phyloP scores from a whole-genome alignment of 495 filamentous ascomycete genomes.

The Pseudevernia furfuracea region DNA sequence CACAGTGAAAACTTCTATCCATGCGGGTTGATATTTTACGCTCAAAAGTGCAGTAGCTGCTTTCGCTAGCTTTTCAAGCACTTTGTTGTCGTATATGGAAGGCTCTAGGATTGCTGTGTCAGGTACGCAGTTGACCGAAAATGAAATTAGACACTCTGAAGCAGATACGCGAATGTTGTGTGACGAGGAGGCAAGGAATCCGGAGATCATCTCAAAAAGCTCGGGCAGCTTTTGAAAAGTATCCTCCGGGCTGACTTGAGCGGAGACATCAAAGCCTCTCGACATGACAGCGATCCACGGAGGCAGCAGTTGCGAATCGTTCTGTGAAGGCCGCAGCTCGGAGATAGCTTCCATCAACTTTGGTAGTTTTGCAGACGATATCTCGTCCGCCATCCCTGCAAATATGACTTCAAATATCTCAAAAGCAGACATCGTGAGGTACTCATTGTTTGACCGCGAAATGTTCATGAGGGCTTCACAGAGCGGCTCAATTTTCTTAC shows the following conservation, averaged over 20 bases:
- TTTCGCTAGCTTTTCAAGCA: constrained; percentile 65
- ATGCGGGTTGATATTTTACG: constrained; percentile 86
- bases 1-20: constrained; percentile 91
- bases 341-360: constrained; percentile 77
- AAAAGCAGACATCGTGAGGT: constrained; percentile 89
- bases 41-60: constrained; percentile 63
- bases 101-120: constrained; percentile 71
- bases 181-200: constrained; percentile 75
- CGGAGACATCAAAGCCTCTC: constrained; percentile 85
- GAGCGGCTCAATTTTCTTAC: constrained; percentile 82
- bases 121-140: constrained; percentile 81
- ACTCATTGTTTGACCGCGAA: constrained; percentile 81
- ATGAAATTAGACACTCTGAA: constrained; percentile 88
- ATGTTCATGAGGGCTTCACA: constrained; percentile 84
- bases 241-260: constrained; percentile 74
- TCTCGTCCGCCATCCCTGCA: constrained; percentile 75
- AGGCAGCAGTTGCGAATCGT: constrained; percentile 85
- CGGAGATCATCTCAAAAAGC: constrained; percentile 66
- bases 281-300: constrained; percentile 95
- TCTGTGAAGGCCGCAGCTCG: constrained; percentile 80
- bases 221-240: constrained; percentile 83
- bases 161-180: constrained; percentile 89
- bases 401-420: constrained; percentile 97
- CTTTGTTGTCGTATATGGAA: constrained; percentile 80
- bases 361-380: constrained; percentile 80